phyloP scores from a whole-genome alignment of 306 rosid genomes.

The Quercus agrifolia region DNA sequence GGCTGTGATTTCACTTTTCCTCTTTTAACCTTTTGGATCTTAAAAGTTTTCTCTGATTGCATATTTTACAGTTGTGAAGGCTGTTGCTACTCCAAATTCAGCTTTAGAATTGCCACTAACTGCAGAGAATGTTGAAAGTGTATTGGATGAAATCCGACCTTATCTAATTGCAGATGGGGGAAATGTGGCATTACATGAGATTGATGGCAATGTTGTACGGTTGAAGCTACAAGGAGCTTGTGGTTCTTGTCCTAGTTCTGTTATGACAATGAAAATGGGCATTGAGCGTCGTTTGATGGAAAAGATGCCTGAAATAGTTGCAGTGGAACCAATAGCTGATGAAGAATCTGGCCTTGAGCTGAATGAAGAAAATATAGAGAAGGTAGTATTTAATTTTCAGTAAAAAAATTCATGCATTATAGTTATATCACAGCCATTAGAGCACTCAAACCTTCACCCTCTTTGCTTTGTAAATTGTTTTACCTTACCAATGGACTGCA shows the following conservation, averaged over 20 bases:
- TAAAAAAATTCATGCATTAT: neutral
- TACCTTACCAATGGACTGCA: neutral
- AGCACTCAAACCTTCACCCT: neutral
- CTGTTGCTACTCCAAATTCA: constrained; percentile 74
- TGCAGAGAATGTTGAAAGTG: constrained; percentile 75
- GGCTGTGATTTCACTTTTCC: neutral
- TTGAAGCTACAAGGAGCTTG: constrained; percentile 98
- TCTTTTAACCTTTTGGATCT: neutral
- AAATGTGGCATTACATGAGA: constrained; percentile 85
- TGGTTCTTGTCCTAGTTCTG: constrained; percentile 95
- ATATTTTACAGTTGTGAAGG: constrained; percentile 50
- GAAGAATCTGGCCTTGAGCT: constrained; percentile 86
- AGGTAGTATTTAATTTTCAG: constrained; percentile 42
- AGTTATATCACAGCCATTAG: neutral
- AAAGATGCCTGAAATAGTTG: constrained; percentile 90
- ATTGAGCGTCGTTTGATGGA: constrained; percentile 93
- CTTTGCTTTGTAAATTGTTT: neutral
- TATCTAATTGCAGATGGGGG: constrained; percentile 91
- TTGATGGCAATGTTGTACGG: constrained; percentile 85
- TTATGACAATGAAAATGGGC: constrained; percentile 94
- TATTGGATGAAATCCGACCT: constrained; percentile 80
- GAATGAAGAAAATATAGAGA: constrained; percentile 80
- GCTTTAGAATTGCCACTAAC: constrained; percentile 81
- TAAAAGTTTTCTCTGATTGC: constrained; percentile 9
- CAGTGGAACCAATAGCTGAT: constrained; percentile 85